Percentiles rank a stretch among this genome's conserved stretches.
Conservation (phyloP, 257 asterid genomes). For the Solanum pennellii region DNA sequence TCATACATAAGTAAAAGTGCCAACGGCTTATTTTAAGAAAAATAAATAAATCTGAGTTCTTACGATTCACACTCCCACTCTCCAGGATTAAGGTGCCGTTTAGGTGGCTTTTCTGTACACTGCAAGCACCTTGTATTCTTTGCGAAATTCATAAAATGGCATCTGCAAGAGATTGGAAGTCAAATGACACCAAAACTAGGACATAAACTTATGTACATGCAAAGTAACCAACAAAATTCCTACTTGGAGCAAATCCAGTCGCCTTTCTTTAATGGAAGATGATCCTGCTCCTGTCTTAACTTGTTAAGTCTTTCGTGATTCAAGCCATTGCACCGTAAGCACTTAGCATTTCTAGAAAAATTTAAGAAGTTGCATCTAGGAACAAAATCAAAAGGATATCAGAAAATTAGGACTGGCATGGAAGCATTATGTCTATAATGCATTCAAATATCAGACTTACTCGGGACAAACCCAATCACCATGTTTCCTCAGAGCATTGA, state of each 20-base stretch:
- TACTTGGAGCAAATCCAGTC: slow-evolving; percentile 87
- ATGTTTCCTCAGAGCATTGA: slow-evolving; percentile 30
- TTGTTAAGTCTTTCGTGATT: slow-evolving; percentile 37
- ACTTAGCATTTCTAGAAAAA: slow-evolving; percentile 66
- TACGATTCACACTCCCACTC: slow-evolving; percentile 99
- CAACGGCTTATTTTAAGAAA: not conserved
- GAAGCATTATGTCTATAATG: not conserved
- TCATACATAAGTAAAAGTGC: not conserved
- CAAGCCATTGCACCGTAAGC: slow-evolving; percentile 54
- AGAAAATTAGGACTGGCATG: not conserved
- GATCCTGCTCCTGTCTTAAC: slow-evolving; percentile 50
- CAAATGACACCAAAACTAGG: not conserved
- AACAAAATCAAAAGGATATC: not conserved
- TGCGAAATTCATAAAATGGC: slow-evolving; percentile 83
- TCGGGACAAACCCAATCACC: slow-evolving; percentile 89
- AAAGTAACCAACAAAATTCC: not conserved
- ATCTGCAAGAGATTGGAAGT: slow-evolving; percentile 34
- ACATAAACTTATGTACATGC: not conserved
- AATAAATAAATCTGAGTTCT: slow-evolving; percentile 3
- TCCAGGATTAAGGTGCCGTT: slow-evolving; percentile 63
- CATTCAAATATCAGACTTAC: slow-evolving; percentile 25
- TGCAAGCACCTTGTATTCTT: slow-evolving; percentile 68
- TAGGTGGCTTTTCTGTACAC: slow-evolving; percentile 81
- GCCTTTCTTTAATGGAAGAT: slow-evolving; percentile 85
- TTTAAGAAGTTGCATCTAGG: slow-evolving; percentile 73